Evolutionary conservation across 192 early-diverging fungal genomes (phyloP).

Genomic region (Coemansia sp.): DNA sequence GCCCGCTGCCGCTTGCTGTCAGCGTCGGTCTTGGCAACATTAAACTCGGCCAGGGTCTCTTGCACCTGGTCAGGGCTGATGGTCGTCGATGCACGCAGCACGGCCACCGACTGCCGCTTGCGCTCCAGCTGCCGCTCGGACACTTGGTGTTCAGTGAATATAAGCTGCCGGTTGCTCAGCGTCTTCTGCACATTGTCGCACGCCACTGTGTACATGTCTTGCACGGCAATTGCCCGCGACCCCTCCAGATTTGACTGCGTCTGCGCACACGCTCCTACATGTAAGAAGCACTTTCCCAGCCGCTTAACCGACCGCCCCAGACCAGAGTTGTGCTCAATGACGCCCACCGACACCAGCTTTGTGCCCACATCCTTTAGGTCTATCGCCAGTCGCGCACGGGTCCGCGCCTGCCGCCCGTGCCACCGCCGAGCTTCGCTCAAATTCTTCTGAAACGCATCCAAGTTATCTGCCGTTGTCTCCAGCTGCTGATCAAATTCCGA

Average conservation of each 20-base stretch:
- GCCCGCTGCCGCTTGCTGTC: slow-evolving; percentile 41
- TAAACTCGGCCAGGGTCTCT: slow-evolving; percentile 50
- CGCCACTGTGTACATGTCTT: slow-evolving; percentile 30
- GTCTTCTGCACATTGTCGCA: slow-evolving; percentile 50
- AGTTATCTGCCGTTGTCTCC: slow-evolving; percentile 31
- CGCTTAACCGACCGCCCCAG: slow-evolving; percentile 44
- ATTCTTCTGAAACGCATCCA: slow-evolving; percentile 44
- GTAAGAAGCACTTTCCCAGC: slow-evolving; percentile 47
- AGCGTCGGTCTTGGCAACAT: slow-evolving; percentile 46
- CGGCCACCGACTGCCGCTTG: slow-evolving; percentile 53
- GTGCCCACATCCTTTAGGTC: slow-evolving; percentile 37
- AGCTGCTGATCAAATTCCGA: slow-evolving; percentile 45
- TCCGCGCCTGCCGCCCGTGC: slow-evolving; percentile 51
- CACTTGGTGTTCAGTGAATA: slow-evolving; percentile 55
- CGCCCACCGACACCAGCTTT: slow-evolving; percentile 43
- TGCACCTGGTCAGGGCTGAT: slow-evolving; percentile 49
- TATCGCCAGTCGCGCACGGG: slow-evolving; percentile 34
- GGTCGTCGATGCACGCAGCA: slow-evolving; percentile 44
- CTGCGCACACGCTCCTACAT: slow-evolving; percentile 30
- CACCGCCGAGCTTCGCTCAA: slow-evolving; percentile 34
- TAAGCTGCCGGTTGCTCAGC: slow-evolving; percentile 46
- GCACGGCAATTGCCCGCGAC: slow-evolving; percentile 45
- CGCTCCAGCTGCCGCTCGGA: slow-evolving; percentile 52
- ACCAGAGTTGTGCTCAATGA: slow-evolving; percentile 38
- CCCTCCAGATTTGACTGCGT: slow-evolving; percentile 51